A percentile compares a stretch with the other conserved stretches of the same genome.
These are phyloP conservation scores for Trametes cinnabarina DNA, from an alignment of 768 basidiomycete species.

Conservation along the genomic window DNA sequence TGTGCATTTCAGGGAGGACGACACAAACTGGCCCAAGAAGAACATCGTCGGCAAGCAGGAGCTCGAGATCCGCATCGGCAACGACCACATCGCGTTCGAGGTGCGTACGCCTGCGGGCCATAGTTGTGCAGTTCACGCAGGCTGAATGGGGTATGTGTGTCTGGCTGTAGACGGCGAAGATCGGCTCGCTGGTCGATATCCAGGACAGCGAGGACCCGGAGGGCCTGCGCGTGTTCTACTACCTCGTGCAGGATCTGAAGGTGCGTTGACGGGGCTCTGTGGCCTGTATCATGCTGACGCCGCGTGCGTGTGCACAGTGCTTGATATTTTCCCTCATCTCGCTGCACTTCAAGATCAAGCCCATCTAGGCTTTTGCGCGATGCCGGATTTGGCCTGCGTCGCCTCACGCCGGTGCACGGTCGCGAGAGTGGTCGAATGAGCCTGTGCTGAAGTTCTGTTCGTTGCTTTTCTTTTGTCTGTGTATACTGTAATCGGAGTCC, in stretches of 20 bases:
- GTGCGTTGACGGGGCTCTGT: constrained; percentile 41
- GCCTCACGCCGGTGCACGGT: no score
- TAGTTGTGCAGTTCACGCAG: neutral
- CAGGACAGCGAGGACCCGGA: constrained; percentile 97
- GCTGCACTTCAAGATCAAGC: constrained; percentile 99
- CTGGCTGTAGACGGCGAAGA: constrained; percentile 86
- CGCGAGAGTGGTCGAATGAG: no score
- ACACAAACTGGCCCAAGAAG: constrained; percentile 98
- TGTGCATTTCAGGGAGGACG: constrained; percentile 79
- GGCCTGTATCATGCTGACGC: neutral
- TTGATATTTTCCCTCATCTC: constrained; percentile 97
- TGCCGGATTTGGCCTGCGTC: no score
- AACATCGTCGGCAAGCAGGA: constrained; percentile 99
- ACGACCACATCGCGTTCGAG: constrained; percentile 96
- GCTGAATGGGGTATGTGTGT: neutral
- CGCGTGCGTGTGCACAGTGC: constrained; percentile 52
- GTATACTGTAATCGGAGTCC: neutral
- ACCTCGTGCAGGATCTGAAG: constrained; percentile 96
- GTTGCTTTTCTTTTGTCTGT: no score
- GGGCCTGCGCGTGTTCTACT: constrained; percentile 96
- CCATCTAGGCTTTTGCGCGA: constrained; percentile 56
- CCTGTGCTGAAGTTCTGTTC: no score
- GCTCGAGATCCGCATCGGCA: constrained; percentile 90
- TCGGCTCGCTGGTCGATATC: constrained; percentile 94
- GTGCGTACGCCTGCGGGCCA: constrained; percentile 42